These are phyloP conservation scores for Pseudotsuga menziesii DNA, from an alignment of 75 land plant genomes.

Conservation along the genomic window DNA sequence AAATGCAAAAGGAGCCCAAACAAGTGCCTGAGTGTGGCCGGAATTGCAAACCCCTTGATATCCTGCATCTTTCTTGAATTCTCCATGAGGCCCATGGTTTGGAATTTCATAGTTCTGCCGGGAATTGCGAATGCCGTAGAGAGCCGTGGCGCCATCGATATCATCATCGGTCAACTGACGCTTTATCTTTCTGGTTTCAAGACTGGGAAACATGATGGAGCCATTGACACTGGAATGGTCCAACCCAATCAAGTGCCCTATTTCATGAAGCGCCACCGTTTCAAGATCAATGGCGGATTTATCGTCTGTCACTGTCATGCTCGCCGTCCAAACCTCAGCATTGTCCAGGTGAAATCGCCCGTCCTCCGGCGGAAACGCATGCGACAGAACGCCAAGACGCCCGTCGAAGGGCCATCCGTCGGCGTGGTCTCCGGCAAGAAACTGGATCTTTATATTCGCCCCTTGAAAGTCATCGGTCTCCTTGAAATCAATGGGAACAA, in stretches of 20 bases:
- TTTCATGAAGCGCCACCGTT: constrained; percentile 44
- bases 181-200: constrained; percentile 40
- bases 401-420: constrained; percentile 38
- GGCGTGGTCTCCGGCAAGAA: constrained; percentile 22
- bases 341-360: constrained; percentile 45
- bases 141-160: constrained; percentile 47
- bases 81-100: too few species aligned
- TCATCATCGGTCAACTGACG: constrained; percentile 46
- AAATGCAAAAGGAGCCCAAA: too few species aligned
- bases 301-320: background rate
- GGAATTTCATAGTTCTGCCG: too few species aligned
- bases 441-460: constrained; percentile 29
- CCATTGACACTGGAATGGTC: constrained; percentile 41
- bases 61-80: too few species aligned
- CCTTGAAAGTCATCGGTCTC: background rate
- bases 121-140: constrained; percentile 39
- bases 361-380: constrained; percentile 34
- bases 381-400: constrained; percentile 18
- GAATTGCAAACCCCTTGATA: too few species aligned
- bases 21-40: too few species aligned
- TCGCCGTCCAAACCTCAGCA: constrained; percentile 33
- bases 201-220: constrained; percentile 74
- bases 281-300: constrained; percentile 28
- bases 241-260: constrained; percentile 51
- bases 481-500: constrained; percentile 22